These are phyloP conservation scores for Phaffomyces opuntiae DNA, from an alignment of 805 yeast species.

Conservation along the genomic window DNA sequence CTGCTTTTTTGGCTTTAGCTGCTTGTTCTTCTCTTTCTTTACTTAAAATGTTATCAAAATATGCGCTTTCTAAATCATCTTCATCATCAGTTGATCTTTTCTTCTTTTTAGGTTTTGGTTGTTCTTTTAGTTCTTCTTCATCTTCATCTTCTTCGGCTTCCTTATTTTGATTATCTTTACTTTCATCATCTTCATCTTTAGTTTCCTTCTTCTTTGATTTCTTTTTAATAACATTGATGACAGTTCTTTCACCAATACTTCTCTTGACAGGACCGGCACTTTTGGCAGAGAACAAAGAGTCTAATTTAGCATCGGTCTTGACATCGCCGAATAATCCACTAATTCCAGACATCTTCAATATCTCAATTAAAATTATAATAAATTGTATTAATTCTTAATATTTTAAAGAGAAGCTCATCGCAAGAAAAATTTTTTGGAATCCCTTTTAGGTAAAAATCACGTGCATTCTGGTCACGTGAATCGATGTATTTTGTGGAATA, in stretches of 20 bases:
- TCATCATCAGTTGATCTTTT: slow-evolving; percentile 24
- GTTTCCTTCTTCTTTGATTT: slow-evolving; percentile 8
- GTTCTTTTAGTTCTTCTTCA: slow-evolving; percentile 14
- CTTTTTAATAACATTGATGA: slow-evolving; percentile 15
- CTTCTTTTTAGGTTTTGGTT: slow-evolving; percentile 14
- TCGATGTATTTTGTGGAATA: background rate
- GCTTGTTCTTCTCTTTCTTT: slow-evolving; percentile 22
- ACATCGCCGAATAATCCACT: slow-evolving; percentile 27
- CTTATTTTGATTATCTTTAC: slow-evolving; percentile 2
- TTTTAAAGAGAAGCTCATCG: slow-evolving; percentile 12
- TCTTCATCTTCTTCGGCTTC: slow-evolving; percentile 17
- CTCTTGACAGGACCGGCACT: slow-evolving; percentile 44
- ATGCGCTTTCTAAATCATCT: slow-evolving; percentile 48
- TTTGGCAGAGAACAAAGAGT: slow-evolving; percentile 30
- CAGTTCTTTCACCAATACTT: slow-evolving; percentile 28
- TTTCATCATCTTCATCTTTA: slow-evolving; percentile 15
- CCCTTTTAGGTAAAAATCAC: background rate
- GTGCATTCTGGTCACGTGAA: background rate
- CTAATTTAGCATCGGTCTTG: slow-evolving; percentile 26
- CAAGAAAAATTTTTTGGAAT: slow-evolving; percentile 1
- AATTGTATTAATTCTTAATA: background rate
- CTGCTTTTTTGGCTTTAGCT: slow-evolving; percentile 25
- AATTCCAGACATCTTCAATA: slow-evolving; percentile 22
- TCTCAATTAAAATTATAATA: too few relatives aligned
- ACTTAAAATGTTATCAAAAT: slow-evolving; percentile 36